phyloP scores from a whole-genome alignment of 179 eudicot species.

The Gypsophila paniculata region DNA sequence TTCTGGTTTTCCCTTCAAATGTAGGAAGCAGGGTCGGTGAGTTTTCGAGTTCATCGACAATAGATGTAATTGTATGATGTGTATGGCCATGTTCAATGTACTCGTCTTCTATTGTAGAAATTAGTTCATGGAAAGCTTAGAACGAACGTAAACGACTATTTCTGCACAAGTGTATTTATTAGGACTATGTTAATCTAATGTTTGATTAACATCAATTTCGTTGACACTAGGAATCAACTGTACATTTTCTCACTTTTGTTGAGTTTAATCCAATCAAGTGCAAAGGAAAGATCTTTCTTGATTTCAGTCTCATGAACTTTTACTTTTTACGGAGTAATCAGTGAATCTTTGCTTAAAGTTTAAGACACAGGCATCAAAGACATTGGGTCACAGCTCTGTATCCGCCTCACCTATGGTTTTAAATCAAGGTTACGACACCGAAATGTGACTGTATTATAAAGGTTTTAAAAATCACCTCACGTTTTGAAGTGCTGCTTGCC shows the following conservation, averaged over 20 bases:
- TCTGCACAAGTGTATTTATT: neutral
- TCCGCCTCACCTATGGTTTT: neutral
- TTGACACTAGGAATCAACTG: conserved; percentile 14
- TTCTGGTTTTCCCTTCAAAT: conserved; percentile 65
- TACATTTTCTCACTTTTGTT: conserved; percentile 1
- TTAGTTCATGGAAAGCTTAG: conserved; percentile 14
- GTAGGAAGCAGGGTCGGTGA: conserved; percentile 68
- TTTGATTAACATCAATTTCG: conserved; percentile 15
- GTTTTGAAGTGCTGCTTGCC: too few species aligned
- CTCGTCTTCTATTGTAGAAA: conserved; percentile 28
- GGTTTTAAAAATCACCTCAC: too few species aligned
- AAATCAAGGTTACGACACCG: too few species aligned
- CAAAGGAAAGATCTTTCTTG: conserved; percentile 26
- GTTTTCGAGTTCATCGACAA: conserved; percentile 23
- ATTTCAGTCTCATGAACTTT: conserved; percentile 27
- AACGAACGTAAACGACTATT: conserved; percentile 12
- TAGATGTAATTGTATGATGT: conserved; percentile 22
- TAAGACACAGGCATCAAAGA: neutral
- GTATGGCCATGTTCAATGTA: conserved; percentile 27
- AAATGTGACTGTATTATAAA: too few species aligned
- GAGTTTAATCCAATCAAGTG: conserved; percentile 12
- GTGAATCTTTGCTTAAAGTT: neutral
- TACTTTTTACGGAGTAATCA: conserved; percentile 1
- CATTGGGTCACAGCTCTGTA: neutral
- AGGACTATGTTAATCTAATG: conserved; percentile 13